Evolutionary conservation across 192 early-diverging fungal species (phyloP).

Genomic region (Coemansia umbellata): DNA sequence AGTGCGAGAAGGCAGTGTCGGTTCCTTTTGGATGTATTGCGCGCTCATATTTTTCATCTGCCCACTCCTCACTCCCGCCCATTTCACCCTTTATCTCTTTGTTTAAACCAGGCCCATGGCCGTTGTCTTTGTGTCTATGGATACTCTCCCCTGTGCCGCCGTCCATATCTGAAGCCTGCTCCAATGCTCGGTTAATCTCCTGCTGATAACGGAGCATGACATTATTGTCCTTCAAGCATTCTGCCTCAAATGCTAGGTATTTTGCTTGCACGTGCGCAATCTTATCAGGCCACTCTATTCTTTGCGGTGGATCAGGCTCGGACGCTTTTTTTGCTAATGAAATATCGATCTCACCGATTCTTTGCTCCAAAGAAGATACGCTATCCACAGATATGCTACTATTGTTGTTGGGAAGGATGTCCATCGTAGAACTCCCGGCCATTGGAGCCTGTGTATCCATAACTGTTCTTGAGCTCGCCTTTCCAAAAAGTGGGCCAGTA

Average conservation of each 20-base stretch:
- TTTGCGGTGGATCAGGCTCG: not conserved
- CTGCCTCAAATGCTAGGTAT: constrained; percentile 36
- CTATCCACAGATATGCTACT: not conserved
- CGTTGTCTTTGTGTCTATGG: too few relatives aligned
- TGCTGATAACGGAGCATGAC: constrained; percentile 13
- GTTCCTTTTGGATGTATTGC: constrained; percentile 61
- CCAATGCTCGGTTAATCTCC: constrained; percentile 30
- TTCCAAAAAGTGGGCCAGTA: constrained; percentile 25
- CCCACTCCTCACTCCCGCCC: constrained; percentile 59
- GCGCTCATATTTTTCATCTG: constrained; percentile 82
- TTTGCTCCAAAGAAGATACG: not conserved
- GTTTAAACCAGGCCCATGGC: too few relatives aligned
- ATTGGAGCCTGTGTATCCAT: not conserved
- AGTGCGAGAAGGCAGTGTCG: constrained; percentile 77
- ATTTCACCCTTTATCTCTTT: not conserved
- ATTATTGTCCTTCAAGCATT: constrained; percentile 5
- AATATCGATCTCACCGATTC: not conserved
- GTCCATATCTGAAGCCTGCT: not conserved
- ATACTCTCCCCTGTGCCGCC: too few relatives aligned
- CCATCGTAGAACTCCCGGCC: too few relatives aligned
- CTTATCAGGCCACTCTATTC: constrained; percentile 24
- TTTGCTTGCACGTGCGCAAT: constrained; percentile 8
- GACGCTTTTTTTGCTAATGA: not conserved
- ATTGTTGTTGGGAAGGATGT: too few relatives aligned
- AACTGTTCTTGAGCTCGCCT: not conserved